phyloP scores from a whole-genome alignment of 2,329 filamentous ascomycete species.

The Xylaria sp. region DNA sequence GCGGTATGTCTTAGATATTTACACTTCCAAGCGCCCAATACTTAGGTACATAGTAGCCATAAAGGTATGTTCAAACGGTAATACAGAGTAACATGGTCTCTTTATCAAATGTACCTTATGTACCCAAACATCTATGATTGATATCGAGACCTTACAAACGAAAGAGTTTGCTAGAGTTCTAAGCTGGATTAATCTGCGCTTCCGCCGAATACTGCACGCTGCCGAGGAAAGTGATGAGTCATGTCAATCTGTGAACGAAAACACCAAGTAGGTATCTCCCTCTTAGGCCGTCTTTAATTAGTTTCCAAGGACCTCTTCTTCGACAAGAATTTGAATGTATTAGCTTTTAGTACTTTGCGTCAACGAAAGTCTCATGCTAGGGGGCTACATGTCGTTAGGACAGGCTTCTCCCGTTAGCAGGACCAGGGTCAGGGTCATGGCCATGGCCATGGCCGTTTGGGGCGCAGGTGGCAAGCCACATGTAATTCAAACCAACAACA shows the following conservation, averaged over 20 bases:
- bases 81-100: neutral
- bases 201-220: neutral
- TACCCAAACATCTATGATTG: neutral
- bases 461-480: constrained; percentile 18
- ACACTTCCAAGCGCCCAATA: neutral
- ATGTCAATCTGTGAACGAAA: constrained; percentile 1
- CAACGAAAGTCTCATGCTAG: neutral
- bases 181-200: neutral
- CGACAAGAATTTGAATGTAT: neutral
- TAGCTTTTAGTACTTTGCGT: neutral
- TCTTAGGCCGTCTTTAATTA: neutral
- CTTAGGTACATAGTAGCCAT: neutral
- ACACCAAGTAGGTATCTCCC: neutral
- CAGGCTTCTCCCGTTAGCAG: neutral
- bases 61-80: neutral
- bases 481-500: constrained; percentile 4
- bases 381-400: neutral
- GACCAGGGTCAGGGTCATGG: neutral
- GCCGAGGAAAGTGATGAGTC: neutral
- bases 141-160: constrained; percentile 4
- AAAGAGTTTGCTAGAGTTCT: constrained; percentile 7
- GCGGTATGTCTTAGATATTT: neutral
- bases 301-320: neutral
- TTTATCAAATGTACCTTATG: neutral
- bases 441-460: neutral